Percentiles rank a stretch among this genome's conserved stretches.
Conservation (phyloP, 495 filamentous ascomycete species). For the Daldinia childiae region DNA sequence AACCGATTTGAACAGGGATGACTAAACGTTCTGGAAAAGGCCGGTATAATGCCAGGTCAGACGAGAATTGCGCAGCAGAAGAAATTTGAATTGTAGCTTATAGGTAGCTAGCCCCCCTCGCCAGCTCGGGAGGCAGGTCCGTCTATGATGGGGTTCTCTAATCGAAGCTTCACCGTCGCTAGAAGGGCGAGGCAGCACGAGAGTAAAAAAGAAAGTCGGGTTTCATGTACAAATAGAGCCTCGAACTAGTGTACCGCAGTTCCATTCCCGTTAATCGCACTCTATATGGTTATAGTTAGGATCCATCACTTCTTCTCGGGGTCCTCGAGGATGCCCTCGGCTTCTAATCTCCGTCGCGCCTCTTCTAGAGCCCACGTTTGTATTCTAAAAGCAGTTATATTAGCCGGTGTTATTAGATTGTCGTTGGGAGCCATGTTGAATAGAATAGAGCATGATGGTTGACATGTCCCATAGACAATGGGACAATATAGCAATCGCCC, state of each 20-base stretch:
- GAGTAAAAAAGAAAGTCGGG: conserved; percentile 29
- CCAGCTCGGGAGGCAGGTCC: conserved; percentile 30
- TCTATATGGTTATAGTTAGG: background rate
- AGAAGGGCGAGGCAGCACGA: conserved; percentile 12
- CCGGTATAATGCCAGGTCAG: background rate
- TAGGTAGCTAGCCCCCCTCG: conserved; percentile 25
- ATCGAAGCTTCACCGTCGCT: conserved; percentile 25
- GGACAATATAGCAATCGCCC: background rate
- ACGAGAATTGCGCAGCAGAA: conserved; percentile 2
- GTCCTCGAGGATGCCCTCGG: conserved; percentile 90
- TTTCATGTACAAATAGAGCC: conserved; percentile 39
- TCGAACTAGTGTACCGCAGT: conserved; percentile 21
- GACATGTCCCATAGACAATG: background rate
- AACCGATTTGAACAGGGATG: conserved; percentile 17
- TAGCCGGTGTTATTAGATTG: conserved; percentile 15
- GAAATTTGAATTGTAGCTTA: conserved; percentile 36
- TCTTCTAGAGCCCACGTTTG: conserved; percentile 99
- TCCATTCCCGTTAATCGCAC: conserved; percentile 9
- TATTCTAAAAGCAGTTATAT: conserved; percentile 70
- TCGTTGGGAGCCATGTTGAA: no score
- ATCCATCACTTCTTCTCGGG: conserved; percentile 50
- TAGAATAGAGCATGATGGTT: background rate
- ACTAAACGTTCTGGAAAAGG: background rate
- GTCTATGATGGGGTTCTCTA: conserved; percentile 43
- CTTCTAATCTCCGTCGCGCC: conserved; percentile 89